Percentiles rank a stretch among this genome's conserved stretches.
Evolutionary conservation across 352 stramenopile genomes (phyloP).

Genomic region (Pythium sp.): DNA sequence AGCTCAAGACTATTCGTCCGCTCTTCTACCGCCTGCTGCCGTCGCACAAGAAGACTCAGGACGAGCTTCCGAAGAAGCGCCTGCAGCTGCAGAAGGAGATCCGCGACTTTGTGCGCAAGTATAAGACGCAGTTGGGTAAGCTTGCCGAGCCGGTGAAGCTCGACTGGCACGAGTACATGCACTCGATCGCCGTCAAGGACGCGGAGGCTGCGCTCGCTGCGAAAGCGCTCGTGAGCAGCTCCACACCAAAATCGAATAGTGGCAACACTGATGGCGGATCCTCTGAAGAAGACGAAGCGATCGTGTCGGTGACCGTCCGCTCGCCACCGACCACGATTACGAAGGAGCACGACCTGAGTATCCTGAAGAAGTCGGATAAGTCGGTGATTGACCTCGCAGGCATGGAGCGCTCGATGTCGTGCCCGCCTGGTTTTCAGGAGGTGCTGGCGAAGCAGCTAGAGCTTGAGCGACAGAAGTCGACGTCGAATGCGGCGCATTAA

Average conservation of each 20-base stretch:
- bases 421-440: slow-evolving; percentile 66
- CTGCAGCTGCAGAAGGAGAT: slow-evolving; percentile 72
- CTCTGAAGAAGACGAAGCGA: slow-evolving; percentile 23
- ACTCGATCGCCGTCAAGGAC: slow-evolving; percentile 45
- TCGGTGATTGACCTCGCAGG: slow-evolving; percentile 63
- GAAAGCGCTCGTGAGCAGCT: slow-evolving; percentile 6
- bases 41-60: slow-evolving; percentile 75
- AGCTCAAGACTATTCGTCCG: slow-evolving; percentile 81
- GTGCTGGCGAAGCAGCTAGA: slow-evolving; percentile 31
- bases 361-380: slow-evolving; percentile 70
- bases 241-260: background rate
- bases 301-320: slow-evolving; percentile 5
- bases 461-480: slow-evolving; percentile 14
- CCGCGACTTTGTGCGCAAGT: slow-evolving; percentile 77
- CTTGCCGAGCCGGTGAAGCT: slow-evolving; percentile 68
- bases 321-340: slow-evolving; percentile 62
- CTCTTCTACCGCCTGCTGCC: slow-evolving; percentile 80
- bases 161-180: slow-evolving; percentile 86
- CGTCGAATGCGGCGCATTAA: slow-evolving; percentile 5
- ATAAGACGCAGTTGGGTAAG: slow-evolving; percentile 52
- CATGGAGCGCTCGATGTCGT: slow-evolving; percentile 76
- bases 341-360: slow-evolving; percentile 76
- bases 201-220: background rate
- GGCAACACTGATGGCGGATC: background rate
- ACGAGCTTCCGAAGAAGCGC: slow-evolving; percentile 67